Percentiles rank a stretch among this genome's conserved stretches.
Evolutionary conservation across 495 filamentous ascomycete genomes (phyloP).

Genomic region (Mytilinidion resinicola): DNA sequence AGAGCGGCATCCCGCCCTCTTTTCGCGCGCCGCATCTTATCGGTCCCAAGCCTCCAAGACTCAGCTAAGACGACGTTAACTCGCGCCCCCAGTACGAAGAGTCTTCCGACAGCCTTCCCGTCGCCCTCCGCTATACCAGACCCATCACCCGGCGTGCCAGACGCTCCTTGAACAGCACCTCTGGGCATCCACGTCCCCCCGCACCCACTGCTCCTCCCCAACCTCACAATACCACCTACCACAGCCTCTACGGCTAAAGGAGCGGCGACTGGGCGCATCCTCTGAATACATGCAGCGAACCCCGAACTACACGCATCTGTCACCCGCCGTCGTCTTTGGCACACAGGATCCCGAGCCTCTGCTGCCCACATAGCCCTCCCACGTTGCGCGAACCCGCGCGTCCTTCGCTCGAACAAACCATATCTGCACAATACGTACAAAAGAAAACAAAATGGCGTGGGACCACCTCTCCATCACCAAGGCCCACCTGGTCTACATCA

Average conservation of each 20-base stretch:
- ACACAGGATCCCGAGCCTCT: slow-evolving; percentile 6
- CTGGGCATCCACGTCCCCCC: background rate
- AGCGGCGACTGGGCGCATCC: slow-evolving; percentile 52
- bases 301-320: slow-evolving; percentile 9
- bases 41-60: too few relatives aligned
- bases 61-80: too few relatives aligned
- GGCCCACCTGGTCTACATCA: slow-evolving; percentile 97
- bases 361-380: slow-evolving; percentile 9
- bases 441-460: slow-evolving; percentile 66
- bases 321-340: background rate
- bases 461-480: slow-evolving; percentile 86
- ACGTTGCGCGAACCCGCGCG: too few relatives aligned
- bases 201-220: slow-evolving; percentile 1
- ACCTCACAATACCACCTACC: background rate
- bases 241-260: slow-evolving; percentile 25
- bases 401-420: too few relatives aligned
- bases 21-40: too few relatives aligned
- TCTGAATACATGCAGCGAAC: slow-evolving; percentile 42
- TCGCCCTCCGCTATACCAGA: too few relatives aligned
- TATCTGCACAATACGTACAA: too few relatives aligned
- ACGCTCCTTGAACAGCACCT: background rate
- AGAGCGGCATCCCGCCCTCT: too few relatives aligned
- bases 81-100: too few relatives aligned
- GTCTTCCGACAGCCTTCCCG: too few relatives aligned
- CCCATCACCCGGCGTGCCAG: too few relatives aligned